phyloP scores from a whole-genome alignment of 352 stramenopile genomes.

The Pythium scleroteichum region DNA sequence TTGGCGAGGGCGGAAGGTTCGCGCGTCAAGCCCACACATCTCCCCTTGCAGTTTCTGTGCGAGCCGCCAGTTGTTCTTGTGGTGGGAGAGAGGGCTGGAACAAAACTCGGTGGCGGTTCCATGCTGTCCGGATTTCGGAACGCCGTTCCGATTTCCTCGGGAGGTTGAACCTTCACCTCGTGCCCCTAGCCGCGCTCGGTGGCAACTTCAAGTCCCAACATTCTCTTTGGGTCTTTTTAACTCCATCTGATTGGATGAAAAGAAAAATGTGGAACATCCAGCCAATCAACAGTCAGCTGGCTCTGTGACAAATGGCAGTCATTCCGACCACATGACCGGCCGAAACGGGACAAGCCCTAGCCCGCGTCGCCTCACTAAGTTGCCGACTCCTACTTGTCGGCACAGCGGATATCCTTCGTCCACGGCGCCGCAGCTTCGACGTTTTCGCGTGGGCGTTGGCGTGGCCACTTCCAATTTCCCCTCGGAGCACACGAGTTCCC shows the following conservation, averaged over 20 bases:
- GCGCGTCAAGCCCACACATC: too few species aligned
- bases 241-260: conserved; percentile 5
- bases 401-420: background rate
- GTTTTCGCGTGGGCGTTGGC: background rate
- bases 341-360: conserved; percentile 13
- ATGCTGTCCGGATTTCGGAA: background rate
- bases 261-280: background rate
- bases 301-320: conserved; percentile 29
- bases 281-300: conserved; percentile 12
- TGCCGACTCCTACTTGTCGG: background rate
- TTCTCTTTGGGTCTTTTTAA: conserved; percentile 3
- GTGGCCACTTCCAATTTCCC: conserved; percentile 5
- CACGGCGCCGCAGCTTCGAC: too few species aligned
- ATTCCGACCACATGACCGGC: conserved; percentile 19
- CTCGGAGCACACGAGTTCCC: background rate
- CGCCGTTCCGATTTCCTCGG: background rate
- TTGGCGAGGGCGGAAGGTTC: too few species aligned
- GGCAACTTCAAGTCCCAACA: conserved; percentile 20
- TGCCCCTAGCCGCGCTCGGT: background rate
- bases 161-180: conserved; percentile 17
- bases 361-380: background rate
- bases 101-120: background rate
- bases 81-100: conserved; percentile 1
- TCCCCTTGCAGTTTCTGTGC: background rate
- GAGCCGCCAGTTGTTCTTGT: background rate